phyloP scores from a whole-genome alignment of 2,329 filamentous ascomycete genomes.

The Xylariaceae sp. region DNA sequence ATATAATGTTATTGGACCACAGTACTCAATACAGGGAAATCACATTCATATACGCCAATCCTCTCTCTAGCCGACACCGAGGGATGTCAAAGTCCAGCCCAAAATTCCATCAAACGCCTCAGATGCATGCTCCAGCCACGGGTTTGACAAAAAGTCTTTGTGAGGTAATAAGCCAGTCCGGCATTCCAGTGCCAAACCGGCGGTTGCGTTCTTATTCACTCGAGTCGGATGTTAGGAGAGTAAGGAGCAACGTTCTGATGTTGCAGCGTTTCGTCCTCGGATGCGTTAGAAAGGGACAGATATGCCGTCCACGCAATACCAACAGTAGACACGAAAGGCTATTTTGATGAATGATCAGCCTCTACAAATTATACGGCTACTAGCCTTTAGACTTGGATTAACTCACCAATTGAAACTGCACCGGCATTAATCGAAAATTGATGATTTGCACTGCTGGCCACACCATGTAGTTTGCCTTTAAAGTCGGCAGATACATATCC shows the following conservation, averaged over 20 bases:
- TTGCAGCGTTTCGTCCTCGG: slow-evolving; percentile 66
- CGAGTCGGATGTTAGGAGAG: slow-evolving; percentile 46
- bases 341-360: slow-evolving; percentile 18
- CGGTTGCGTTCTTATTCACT: slow-evolving; percentile 22
- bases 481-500: slow-evolving; percentile 90
- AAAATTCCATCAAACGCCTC: slow-evolving; percentile 21
- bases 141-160: neutral
- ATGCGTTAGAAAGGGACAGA: slow-evolving; percentile 86
- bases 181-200: neutral
- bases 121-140: slow-evolving; percentile 6
- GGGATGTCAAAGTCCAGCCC: neutral
- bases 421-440: slow-evolving; percentile 94
- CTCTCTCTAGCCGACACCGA: slow-evolving; percentile 6
- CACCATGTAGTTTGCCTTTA: slow-evolving; percentile 94
- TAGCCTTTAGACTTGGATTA: neutral
- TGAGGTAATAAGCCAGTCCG: neutral
- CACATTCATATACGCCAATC: slow-evolving; percentile 3
- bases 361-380: too few relatives aligned
- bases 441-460: slow-evolving; percentile 97
- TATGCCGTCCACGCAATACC: slow-evolving; percentile 99
- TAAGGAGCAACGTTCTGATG: slow-evolving; percentile 37
- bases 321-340: slow-evolving; percentile 95
- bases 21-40: neutral
- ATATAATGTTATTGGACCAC: neutral
- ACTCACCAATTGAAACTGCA: slow-evolving; percentile 95